Evolutionary conservation across 176 grass and related monocot species (phyloP), one percentile per base, ranked within the genome.

Genomic region (Zoysia pacifica): DNA sequence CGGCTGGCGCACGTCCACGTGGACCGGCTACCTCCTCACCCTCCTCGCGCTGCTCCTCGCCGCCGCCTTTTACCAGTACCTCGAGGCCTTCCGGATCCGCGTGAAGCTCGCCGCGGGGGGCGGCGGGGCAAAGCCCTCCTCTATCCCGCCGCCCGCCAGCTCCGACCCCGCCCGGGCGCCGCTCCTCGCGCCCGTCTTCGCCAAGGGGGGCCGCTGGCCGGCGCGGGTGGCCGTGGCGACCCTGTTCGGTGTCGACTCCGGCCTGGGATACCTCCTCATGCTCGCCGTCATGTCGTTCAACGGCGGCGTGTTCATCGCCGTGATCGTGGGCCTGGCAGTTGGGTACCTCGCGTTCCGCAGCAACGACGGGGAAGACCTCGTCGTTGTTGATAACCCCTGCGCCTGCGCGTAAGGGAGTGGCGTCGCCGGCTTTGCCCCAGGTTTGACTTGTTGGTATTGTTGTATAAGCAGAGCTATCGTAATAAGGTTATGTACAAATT

Each of bases 221-320:
- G 79, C 88, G 54, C 79, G 75, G 54, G 11, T 75, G n/a, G 81
- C 76, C 10, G 84, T 85, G 35, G 86, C 92, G 38, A 67, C 88
- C n/a, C 67, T 95, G 9, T 99, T 99, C 74, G 90, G 90, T 18
- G 82, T 99, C 52, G 95, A 99, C 87, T 89, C 96, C 9, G 92
- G 64, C 20, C 77, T 99, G 4, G 96, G 92, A 0, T 99, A 99
- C 84, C 86, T 99, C 70, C 90, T 99, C 75, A 99, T 99, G 96
- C 86, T 99, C 42, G 86, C 90, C 71, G 84, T 99, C 74, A 99
- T 99, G 96, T 99, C 96, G 12, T 99, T 99, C 88, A 99, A 99
- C 89, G 88, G 67, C 69, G 96, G 92, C 2, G 92, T 99, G 12
- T 93, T 99, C 78, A 18, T 94, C 77, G 92, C 90, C 75, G 74